phyloP scores from a whole-genome alignment of 2,329 filamentous ascomycete genomes.

The Pyricularia grisea region DNA sequence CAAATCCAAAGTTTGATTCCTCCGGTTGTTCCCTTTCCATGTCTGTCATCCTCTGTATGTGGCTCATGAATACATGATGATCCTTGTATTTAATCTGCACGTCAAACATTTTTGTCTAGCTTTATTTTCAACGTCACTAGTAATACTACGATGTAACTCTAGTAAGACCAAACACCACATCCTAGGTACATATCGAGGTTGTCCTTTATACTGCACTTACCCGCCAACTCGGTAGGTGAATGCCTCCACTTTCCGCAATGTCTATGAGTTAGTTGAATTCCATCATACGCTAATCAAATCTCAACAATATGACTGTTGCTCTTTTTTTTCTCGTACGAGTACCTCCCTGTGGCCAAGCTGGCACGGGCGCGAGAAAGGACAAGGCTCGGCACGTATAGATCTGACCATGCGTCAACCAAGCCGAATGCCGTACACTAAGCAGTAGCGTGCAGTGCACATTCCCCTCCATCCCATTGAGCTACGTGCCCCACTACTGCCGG shows the following conservation, averaged over 20 bases:
- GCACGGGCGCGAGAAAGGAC: not conserved
- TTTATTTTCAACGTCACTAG: not conserved
- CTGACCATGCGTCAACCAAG: not conserved
- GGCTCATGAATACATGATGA: not conserved
- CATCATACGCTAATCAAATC: not conserved
- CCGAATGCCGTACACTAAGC: not conserved
- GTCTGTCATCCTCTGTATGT: not conserved
- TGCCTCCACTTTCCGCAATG: not conserved
- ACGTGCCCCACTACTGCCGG: not conserved
- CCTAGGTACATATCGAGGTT: not conserved
- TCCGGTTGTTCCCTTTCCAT: not conserved
- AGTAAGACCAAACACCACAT: not conserved
- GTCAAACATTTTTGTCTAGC: not conserved
- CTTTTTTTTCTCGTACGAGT: not conserved
- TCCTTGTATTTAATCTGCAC: not conserved
- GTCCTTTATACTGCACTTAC: not conserved
- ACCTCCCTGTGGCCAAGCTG: not conserved
- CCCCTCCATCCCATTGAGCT: not conserved
- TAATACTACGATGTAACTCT: not conserved
- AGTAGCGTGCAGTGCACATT: not conserved
- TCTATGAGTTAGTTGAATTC: not conserved
- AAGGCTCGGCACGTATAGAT: not conserved
- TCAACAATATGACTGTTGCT: not conserved
- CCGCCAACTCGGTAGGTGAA: not conserved
- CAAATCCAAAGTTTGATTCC: not conserved